These are phyloP conservation scores for Mortierella antarctica DNA, from an alignment of 192 early-diverging fungal species.

Conservation along the genomic window DNA sequence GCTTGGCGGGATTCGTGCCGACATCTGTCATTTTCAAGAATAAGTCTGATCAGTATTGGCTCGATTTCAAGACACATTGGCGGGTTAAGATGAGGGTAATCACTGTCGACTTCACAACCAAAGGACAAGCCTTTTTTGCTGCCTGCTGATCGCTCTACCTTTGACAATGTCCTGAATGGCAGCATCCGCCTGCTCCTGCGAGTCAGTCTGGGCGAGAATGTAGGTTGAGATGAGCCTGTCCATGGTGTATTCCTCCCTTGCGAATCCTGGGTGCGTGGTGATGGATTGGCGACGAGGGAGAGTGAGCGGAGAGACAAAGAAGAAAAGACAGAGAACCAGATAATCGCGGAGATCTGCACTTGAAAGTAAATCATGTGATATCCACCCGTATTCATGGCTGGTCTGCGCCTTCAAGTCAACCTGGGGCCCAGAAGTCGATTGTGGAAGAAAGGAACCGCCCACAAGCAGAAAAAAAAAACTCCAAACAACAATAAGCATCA, in stretches of 20 bases:
- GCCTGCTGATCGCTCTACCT: constrained; percentile 5
- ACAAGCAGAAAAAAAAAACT: too few relatives aligned
- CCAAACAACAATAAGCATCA: too few relatives aligned
- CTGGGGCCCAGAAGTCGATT: too few relatives aligned
- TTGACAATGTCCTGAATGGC: constrained; percentile 53
- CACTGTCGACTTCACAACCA: too few relatives aligned
- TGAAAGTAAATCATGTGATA: too few relatives aligned
- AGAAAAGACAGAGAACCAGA: not conserved
- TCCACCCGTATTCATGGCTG: too few relatives aligned
- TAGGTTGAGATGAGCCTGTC: constrained; percentile 55
- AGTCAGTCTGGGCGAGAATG: constrained; percentile 53
- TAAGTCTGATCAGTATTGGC: too few relatives aligned
- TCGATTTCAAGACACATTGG: too few relatives aligned
- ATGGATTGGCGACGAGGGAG: not conserved
- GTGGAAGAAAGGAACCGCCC: too few relatives aligned
- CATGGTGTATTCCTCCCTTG: constrained; percentile 25
- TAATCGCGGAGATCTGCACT: not conserved
- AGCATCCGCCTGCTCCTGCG: constrained; percentile 51
- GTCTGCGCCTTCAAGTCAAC: too few relatives aligned
- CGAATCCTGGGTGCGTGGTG: not conserved
- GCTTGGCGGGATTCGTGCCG: constrained; percentile 63
- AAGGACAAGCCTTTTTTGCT: too few relatives aligned
- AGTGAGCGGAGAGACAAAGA: constrained; percentile 1
- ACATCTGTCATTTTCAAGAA: constrained; percentile 21
- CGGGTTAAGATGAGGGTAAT: too few relatives aligned